Percentiles rank a stretch among this genome's conserved stretches.
Evolutionary conservation across 2,329 filamentous ascomycete genomes (phyloP).

Genomic region (Colletotrichum shisoi): DNA sequence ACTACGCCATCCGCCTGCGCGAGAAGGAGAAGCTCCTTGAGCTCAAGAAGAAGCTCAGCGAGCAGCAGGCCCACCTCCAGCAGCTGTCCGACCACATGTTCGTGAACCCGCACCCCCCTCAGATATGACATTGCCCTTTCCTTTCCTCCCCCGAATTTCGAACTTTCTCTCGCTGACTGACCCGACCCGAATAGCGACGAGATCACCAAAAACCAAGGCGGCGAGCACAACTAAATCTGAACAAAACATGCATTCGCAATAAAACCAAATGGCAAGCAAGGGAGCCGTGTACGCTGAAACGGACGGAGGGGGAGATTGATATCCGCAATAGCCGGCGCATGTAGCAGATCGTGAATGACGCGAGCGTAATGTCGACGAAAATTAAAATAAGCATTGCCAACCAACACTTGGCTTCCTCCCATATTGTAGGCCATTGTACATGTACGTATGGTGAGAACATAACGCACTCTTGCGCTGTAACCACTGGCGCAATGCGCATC

Average conservation of each 20-base stretch:
- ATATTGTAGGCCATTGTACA: constrained; percentile 52
- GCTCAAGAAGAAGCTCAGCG: constrained; percentile 75
- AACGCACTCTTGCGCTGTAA: constrained; percentile 12
- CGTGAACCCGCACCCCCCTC: constrained; percentile 48
- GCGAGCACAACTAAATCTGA: constrained; percentile 66
- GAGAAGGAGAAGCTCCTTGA: constrained; percentile 88
- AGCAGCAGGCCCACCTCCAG: constrained; percentile 84
- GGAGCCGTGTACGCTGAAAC: constrained; percentile 1
- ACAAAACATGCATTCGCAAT: constrained; percentile 9
- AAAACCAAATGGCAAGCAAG: constrained; percentile 1
- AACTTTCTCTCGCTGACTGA: constrained; percentile 19
- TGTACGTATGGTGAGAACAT: constrained; percentile 43
- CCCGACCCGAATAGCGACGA: constrained; percentile 67
- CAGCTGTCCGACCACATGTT: constrained; percentile 89
- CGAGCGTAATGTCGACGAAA: constrained; percentile 13
- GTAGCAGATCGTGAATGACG: neutral
- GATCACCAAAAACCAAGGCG: constrained; percentile 75
- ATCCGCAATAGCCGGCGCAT: constrained; percentile 24
- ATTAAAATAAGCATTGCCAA: constrained; percentile 37
- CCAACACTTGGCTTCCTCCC: constrained; percentile 20
- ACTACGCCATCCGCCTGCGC: constrained; percentile 82
- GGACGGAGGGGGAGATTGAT: constrained; percentile 19
- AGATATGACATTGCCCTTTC: neutral
- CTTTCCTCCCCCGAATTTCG: neutral
- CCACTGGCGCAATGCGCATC: constrained; percentile 36